Evolutionary conservation across 2,329 filamentous ascomycete species (phyloP), one percentile per base, ranked within the genome.

Genomic region (Pseudogymnoascus sp.): DNA sequence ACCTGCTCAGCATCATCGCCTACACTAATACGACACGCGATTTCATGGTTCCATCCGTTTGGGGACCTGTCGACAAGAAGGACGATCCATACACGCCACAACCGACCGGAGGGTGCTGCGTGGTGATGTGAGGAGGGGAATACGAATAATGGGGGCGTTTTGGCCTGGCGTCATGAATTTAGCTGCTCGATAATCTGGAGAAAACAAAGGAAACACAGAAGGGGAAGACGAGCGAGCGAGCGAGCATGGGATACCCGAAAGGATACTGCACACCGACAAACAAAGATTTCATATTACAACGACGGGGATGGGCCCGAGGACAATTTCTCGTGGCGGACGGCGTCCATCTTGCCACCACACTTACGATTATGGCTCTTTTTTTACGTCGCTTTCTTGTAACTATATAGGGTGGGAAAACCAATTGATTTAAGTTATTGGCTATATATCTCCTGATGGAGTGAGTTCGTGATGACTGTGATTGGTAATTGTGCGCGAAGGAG

Each of bases 11-110:
- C 77, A 90, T 97, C 76, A 97, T 97, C 76, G 90, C 91, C 70
- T 97, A 97, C 80, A 97, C 93, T 79, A 96, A 96, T 78, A 92
- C 91, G 77, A 97, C 94, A 71, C 90, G 93, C 77, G 94, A 99
- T 77, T 97, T 96, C 81, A 97, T 99, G 94, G 92, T 97, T 91
- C 92, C 92, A 61, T 96, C 92, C 62, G 90, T 95, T 76, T 99
- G 94, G 94, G 93, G 93, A 70, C 85, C 88, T 66, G 91, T 97
- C 68, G 91, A 95, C 74, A 93, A 92, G 82, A 88, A 90, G 76
- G 94, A 97, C 75, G 94, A 99, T 75, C 94, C 94, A n/a, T 99
- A 99, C 76, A 92, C 93, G 72, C 93, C 93, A 70, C 93, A 95
- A 81, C 91, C 95, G 79, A 91, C 85, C 70, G 89, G 87, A 74